Evolutionary conservation across 164 flowering plant species (phyloP), one percentile per base, ranked within the genome.

Genomic region (Pachysandra terminalis): DNA sequence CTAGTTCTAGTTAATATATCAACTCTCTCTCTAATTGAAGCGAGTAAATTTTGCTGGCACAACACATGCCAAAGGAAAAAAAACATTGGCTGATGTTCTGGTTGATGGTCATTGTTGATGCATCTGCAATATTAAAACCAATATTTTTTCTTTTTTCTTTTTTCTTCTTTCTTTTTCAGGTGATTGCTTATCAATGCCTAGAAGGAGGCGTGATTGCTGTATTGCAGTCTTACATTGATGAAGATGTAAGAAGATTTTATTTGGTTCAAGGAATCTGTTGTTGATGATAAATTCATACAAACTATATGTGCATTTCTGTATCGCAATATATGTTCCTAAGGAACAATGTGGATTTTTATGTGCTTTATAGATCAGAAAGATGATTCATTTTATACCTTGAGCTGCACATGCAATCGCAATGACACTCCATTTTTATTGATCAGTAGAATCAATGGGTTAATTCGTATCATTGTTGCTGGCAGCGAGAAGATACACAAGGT

Each of bases 401-500:
- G 89, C 74, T 95, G 99, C 98, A 98, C 98, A 3, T 88, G 93
- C 69, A 83, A 79, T 76, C 52, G 78, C 60, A 90, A 88, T 66
- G 97, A 95, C 27, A 68, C 70, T 2, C 91, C 99, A 17, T 79
- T 87, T 56, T 65, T 87, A n/a, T 91, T 89, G 57, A 96, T 97
- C 19, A 98, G 96, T 65, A 98, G 99, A 64, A 81, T 84, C 74
- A 88, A 90, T 82, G 99, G 99, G 32, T 82, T 90, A 45, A 87
- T 95, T 17, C 98, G 99, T 13, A 90, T 88, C 26, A 92, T 92
- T 68, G 93, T 92, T 82, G 79, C 88, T 28, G 89, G 88, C 71
- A 84, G 72, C 63, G 99, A 92, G 78, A 95, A 86, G 84, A 82
- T 95, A 76, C 83, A 85, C 81, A 95, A 84, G 97, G 98, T 95